These are phyloP conservation scores for Drosera spatulata DNA, from an alignment of 179 eudicot genomes.

Conservation along the genomic window DNA sequence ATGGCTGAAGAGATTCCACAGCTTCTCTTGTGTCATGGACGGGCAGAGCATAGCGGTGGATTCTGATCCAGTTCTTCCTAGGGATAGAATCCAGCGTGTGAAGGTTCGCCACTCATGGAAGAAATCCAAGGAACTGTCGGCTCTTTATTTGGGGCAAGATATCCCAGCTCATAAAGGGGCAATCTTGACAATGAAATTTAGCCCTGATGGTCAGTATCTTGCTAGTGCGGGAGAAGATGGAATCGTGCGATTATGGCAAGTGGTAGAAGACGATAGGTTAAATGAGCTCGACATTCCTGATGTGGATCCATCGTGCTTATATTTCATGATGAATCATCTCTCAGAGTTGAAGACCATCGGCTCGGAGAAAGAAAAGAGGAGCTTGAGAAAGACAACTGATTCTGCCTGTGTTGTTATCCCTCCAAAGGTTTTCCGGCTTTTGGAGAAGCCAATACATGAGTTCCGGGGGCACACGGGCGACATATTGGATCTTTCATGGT, in stretches of 20 bases:
- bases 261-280: conserved; percentile 54
- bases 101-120: conserved; percentile 49
- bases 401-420: conserved; percentile 85
- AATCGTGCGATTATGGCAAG: conserved; percentile 76
- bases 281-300: conserved; percentile 49
- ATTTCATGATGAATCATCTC: conserved; percentile 60
- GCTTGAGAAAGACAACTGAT: conserved; percentile 35
- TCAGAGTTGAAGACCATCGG: conserved; percentile 52
- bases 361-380: conserved; percentile 37
- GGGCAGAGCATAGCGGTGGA: conserved; percentile 17
- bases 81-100: conserved; percentile 44
- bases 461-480: conserved; percentile 67
- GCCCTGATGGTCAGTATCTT: conserved; percentile 61
- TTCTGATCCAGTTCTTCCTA: conserved; percentile 14
- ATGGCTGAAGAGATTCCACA: conserved; percentile 45
- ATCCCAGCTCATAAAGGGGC: conserved; percentile 79
- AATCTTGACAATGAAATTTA: conserved; percentile 79
- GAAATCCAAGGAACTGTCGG: conserved; percentile 64
- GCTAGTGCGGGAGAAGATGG: conserved; percentile 91
- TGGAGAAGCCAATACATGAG: conserved; percentile 69
- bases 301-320: conserved; percentile 62
- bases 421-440: conserved; percentile 63
- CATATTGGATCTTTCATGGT: conserved; percentile 85
- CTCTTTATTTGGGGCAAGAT: conserved; percentile 64
- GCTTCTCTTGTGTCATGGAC: conserved; percentile 39